A percentile compares a stretch with the other conserved stretches of the same genome.
Conservation (phyloP, 1,284 basidiomycete genomes). For the Ustilago nuda region DNA sequence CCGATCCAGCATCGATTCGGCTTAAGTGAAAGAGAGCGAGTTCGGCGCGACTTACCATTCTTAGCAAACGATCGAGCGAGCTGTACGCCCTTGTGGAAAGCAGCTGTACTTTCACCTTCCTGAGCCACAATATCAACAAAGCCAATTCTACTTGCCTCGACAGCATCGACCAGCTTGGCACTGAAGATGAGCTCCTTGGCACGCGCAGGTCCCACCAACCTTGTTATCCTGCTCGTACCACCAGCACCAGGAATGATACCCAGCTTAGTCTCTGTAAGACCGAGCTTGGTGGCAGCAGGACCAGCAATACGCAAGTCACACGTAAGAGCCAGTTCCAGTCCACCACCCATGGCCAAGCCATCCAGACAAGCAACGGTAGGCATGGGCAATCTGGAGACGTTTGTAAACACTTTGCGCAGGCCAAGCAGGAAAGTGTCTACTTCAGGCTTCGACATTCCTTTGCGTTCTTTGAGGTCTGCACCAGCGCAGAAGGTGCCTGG, state of each 20-base stretch:
- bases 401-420: conserved; percentile 79
- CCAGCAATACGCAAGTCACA: conserved; percentile 88
- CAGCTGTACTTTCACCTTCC: conserved; percentile 18
- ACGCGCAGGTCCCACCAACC: conserved; percentile 82
- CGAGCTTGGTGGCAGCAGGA: conserved; percentile 78
- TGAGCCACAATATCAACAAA: conserved; percentile 81
- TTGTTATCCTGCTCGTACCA: conserved; percentile 82
- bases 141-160: conserved; percentile 81
- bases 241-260: conserved; percentile 87
- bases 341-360: conserved; percentile 90
- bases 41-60: conserved; percentile 74
- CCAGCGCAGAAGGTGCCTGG: conserved; percentile 77
- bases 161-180: conserved; percentile 76
- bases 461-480: conserved; percentile 87
- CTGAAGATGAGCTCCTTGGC: conserved; percentile 91
- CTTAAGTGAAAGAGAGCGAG: neutral
- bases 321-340: conserved; percentile 84
- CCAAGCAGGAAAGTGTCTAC: conserved; percentile 83
- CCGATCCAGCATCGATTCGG: neutral
- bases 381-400: conserved; percentile 82
- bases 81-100: conserved; percentile 37
- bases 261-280: conserved; percentile 83
- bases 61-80: conserved; percentile 61
- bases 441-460: conserved; percentile 75
- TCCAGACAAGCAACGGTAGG: conserved; percentile 93